These are phyloP conservation scores for Mycena sanguinolenta DNA, from an alignment of 768 basidiomycete species.

Conservation along the genomic window DNA sequence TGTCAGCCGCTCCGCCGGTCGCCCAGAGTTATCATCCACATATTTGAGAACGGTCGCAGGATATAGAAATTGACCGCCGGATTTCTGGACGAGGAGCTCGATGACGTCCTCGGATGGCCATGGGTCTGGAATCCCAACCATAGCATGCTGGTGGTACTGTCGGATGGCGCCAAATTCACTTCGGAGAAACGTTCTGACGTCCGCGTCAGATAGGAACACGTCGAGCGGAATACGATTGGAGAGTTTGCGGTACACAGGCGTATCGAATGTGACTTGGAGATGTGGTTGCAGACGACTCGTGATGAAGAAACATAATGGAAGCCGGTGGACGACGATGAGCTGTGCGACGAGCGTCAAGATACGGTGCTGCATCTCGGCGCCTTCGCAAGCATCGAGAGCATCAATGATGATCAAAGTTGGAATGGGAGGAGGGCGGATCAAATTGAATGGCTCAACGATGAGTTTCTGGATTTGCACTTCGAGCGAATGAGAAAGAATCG, in stretches of 20 bases:
- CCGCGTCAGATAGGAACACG: conserved; percentile 38
- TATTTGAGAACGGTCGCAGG: conserved; percentile 36
- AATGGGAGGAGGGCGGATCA: conserved; percentile 16
- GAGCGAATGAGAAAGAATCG: conserved; percentile 44
- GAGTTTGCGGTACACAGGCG: conserved; percentile 28
- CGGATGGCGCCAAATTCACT: conserved; percentile 35
- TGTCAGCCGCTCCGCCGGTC: conserved; percentile 27
- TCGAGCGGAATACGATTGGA: conserved; percentile 36
- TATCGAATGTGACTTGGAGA: conserved; percentile 37
- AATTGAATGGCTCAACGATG: conserved; percentile 38
- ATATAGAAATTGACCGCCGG: conserved; percentile 35
- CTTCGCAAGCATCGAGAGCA: conserved; percentile 42
- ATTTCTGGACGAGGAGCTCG: conserved; percentile 25
- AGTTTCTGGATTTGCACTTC: conserved; percentile 46
- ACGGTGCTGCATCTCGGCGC: conserved; percentile 41
- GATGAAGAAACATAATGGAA: conserved; percentile 42
- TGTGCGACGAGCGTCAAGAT: conserved; percentile 41
- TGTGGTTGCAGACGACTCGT: conserved; percentile 39
- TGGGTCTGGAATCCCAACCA: conserved; percentile 34
- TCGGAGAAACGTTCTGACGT: conserved; percentile 40
- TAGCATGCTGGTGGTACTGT: conserved; percentile 29
- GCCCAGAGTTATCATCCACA: conserved; percentile 13
- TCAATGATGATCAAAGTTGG: conserved; percentile 39
- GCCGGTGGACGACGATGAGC: conserved; percentile 23
- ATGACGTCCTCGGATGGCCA: conserved; percentile 43